These are phyloP conservation scores for Penicillium pulvis DNA, from an alignment of 495 filamentous ascomycete genomes.

Conservation along the genomic window DNA sequence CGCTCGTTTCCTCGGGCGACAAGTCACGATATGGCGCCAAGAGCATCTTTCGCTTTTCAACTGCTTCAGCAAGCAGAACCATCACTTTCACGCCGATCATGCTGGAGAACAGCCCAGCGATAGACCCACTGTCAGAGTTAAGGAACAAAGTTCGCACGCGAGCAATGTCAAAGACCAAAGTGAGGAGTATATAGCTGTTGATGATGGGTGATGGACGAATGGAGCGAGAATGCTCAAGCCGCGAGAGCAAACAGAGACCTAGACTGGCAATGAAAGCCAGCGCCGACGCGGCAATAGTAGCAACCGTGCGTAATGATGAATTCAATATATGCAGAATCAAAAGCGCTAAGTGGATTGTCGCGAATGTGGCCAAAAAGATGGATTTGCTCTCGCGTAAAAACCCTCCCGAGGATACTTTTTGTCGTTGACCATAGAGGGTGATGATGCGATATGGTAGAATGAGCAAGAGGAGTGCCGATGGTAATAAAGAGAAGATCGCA, in stretches of 20 bases:
- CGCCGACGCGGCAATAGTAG: slow-evolving; percentile 6
- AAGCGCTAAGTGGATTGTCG: neutral
- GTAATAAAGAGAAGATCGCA: neutral
- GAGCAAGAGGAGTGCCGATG: slow-evolving; percentile 3
- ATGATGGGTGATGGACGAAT: slow-evolving; percentile 6
- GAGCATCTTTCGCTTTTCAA: slow-evolving; percentile 4
- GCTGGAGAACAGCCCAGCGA: neutral
- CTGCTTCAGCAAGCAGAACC: slow-evolving; percentile 6
- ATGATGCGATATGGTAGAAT: slow-evolving; percentile 4
- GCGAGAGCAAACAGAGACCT: slow-evolving; percentile 5
- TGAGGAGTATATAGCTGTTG: slow-evolving; percentile 7
- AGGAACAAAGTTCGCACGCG: neutral
- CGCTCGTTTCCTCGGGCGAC: slow-evolving; percentile 9
- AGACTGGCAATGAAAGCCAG: slow-evolving; percentile 4
- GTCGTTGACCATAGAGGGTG: neutral
- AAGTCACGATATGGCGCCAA: neutral
- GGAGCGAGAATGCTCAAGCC: slow-evolving; percentile 8
- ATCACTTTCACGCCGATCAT: slow-evolving; percentile 9
- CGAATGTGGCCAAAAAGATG: neutral
- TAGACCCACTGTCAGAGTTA: neutral
- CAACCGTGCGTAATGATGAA: neutral
- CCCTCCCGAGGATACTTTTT: neutral
- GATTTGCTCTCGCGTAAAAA: slow-evolving; percentile 7
- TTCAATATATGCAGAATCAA: slow-evolving; percentile 4
- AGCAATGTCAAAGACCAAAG: slow-evolving; percentile 6